phyloP scores from a whole-genome alignment of 225 moss, liverwort and hornwort genomes.

The Sphagnum tenellum region DNA sequence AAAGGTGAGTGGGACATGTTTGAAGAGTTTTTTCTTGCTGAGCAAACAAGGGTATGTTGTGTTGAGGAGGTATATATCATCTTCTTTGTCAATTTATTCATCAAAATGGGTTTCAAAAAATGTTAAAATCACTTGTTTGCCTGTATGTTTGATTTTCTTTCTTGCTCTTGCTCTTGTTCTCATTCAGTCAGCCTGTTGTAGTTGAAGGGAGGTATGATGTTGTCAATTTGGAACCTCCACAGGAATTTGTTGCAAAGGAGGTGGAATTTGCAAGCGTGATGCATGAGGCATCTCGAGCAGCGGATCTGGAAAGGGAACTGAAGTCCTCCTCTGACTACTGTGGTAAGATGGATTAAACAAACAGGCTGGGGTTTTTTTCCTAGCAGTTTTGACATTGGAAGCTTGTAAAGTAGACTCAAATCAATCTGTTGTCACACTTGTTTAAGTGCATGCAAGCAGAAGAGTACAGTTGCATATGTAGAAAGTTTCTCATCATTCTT shows the following conservation, averaged over 20 bases:
- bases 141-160: not conserved
- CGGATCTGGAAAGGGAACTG: conserved; percentile 9
- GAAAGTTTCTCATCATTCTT: too few species aligned
- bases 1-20: conserved; percentile 11
- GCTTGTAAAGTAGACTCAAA: too few species aligned
- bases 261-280: not conserved
- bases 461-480: too few species aligned
- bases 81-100: too few species aligned
- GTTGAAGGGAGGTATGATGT: too few species aligned
- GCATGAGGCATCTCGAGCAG: conserved; percentile 1
- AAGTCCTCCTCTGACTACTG: conserved; percentile 4
- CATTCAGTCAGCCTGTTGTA: too few species aligned
- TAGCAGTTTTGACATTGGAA: too few species aligned
- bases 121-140: too few species aligned
- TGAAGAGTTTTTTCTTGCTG: conserved; percentile 7
- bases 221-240: not conserved
- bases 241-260: conserved; percentile 5
- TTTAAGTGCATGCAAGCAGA: too few species aligned
- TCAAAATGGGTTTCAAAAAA: too few species aligned
- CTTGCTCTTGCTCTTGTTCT: not conserved
- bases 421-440: too few species aligned
- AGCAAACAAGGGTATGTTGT: conserved; percentile 6
- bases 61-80: conserved; percentile 2
- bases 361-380: not conserved
- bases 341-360: conserved; percentile 2